phyloP scores from a whole-genome alignment of 768 basidiomycete species.

The Termitomyces sp. region DNA sequence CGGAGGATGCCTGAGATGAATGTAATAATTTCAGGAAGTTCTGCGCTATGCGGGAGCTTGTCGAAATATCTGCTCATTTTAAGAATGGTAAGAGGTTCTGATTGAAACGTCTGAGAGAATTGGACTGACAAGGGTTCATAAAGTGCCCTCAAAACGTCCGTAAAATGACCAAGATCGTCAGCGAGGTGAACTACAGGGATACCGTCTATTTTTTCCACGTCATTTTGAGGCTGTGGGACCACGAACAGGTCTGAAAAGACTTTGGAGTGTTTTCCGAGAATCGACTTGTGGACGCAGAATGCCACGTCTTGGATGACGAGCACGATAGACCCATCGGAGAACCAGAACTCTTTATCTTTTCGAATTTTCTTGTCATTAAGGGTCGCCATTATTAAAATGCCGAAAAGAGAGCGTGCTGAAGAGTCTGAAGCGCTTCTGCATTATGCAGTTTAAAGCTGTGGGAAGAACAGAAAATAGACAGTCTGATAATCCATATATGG shows the following conservation, averaged over 20 bases:
- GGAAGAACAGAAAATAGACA: not conserved
- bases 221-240: conserved; percentile 26
- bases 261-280: conserved; percentile 34
- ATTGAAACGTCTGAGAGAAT: too few relatives aligned
- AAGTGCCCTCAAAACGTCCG: conserved; percentile 28
- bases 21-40: conserved; percentile 28
- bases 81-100: not conserved
- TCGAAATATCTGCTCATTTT: conserved; percentile 31
- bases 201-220: conserved; percentile 25
- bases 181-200: conserved; percentile 28
- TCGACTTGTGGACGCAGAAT: conserved; percentile 32
- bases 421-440: not conserved
- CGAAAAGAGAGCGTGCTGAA: not conserved
- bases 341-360: conserved; percentile 27
- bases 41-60: conserved; percentile 26
- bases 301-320: conserved; percentile 27
- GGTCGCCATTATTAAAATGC: not conserved
- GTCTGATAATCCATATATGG: not conserved
- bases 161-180: conserved; percentile 29
- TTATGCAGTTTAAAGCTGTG: too few relatives aligned
- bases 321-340: conserved; percentile 35
- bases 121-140: conserved; percentile 22
- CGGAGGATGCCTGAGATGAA: conserved; percentile 37
- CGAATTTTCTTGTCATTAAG: not conserved
- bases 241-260: conserved; percentile 24